Percentiles rank a stretch among this genome's conserved stretches.
phyloP scores from a whole-genome alignment of 495 filamentous ascomycete genomes.

The Sordaria brevicollis region DNA sequence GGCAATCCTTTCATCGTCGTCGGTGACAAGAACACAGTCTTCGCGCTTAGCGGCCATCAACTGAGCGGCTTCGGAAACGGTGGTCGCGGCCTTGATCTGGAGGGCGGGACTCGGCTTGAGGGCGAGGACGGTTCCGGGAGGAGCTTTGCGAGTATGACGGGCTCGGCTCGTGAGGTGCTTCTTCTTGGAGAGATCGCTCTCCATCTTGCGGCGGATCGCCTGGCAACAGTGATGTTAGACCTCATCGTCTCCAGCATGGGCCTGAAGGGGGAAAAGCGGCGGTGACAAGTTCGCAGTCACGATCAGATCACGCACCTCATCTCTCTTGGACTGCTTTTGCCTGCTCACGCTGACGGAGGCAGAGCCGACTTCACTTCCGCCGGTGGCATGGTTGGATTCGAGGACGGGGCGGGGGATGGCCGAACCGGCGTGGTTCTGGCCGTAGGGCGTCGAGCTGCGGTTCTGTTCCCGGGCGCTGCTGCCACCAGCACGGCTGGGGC shows the following conservation, averaged over 20 bases:
- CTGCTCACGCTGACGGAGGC: conserved; percentile 78
- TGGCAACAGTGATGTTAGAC: conserved; percentile 32
- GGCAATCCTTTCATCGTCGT: conserved; percentile 93
- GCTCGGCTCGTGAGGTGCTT: conserved; percentile 67
- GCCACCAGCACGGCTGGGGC: conserved; percentile 46
- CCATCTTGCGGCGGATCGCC: conserved; percentile 95
- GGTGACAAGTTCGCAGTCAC: neutral
- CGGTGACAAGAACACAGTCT: conserved; percentile 97
- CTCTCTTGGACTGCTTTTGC: conserved; percentile 89
- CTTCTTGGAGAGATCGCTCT: conserved; percentile 96
- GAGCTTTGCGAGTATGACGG: conserved; percentile 80
- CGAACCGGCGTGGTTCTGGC: conserved; percentile 54
- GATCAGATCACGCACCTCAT: conserved; percentile 70
- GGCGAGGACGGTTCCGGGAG: conserved; percentile 89
- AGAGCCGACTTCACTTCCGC: conserved; percentile 53
- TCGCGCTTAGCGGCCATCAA: conserved; percentile 98
- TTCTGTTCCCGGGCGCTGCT: neutral
- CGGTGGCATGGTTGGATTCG: conserved; percentile 42
- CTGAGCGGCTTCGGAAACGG: conserved; percentile 92
- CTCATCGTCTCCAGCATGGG: conserved; percentile 4
- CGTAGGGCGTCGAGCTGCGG: conserved; percentile 60
- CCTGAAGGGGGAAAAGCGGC: neutral
- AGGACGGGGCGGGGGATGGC: conserved; percentile 77
- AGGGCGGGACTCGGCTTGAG: conserved; percentile 91
- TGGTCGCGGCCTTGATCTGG: conserved; percentile 93